These are phyloP conservation scores for Pseudonectria foliicola DNA, from an alignment of 2,329 filamentous ascomycete species.

Conservation along the genomic window DNA sequence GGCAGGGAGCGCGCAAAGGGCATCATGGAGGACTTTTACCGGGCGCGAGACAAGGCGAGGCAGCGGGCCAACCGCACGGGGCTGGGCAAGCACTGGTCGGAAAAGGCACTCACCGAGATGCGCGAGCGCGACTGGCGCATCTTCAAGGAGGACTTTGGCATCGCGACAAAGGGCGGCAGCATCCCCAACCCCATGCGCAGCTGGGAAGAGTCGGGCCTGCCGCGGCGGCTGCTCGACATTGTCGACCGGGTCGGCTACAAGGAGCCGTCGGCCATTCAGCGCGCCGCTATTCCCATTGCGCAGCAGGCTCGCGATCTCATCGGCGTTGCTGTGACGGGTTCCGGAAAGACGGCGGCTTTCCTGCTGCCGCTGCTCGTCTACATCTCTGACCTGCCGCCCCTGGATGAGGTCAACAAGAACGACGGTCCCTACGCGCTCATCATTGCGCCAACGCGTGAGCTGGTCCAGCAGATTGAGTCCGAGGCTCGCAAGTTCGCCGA, in stretches of 20 bases:
- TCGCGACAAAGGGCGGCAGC: slow-evolving; percentile 82
- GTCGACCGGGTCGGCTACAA: slow-evolving; percentile 81
- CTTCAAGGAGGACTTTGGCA: slow-evolving; percentile 99
- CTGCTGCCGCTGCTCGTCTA: slow-evolving; percentile 87
- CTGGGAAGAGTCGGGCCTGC: slow-evolving; percentile 81
- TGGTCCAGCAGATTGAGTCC: slow-evolving; percentile 94
- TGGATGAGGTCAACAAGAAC: slow-evolving; percentile 81
- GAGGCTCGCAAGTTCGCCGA: slow-evolving; percentile 89
- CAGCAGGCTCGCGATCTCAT: slow-evolving; percentile 92
- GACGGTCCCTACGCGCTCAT: slow-evolving; percentile 98
- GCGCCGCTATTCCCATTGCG: slow-evolving; percentile 92
- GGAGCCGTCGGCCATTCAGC: slow-evolving; percentile 85
- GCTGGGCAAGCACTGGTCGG: slow-evolving; percentile 89
- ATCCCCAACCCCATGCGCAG: slow-evolving; percentile 95
- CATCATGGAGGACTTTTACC: slow-evolving; percentile 75
- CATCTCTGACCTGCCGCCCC: slow-evolving; percentile 79
- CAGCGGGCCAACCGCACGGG: slow-evolving; percentile 67
- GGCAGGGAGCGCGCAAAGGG: slow-evolving; percentile 70
- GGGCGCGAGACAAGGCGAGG: slow-evolving; percentile 53
- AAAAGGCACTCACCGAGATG: slow-evolving; percentile 90
- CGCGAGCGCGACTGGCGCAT: slow-evolving; percentile 97
- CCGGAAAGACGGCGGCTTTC: slow-evolving; percentile 96
- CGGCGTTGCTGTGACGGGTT: slow-evolving; percentile 95
- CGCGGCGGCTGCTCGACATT: slow-evolving; percentile 70
- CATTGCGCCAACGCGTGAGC: slow-evolving; percentile 88